A percentile compares a stretch with the other conserved stretches of the same genome.
These are phyloP conservation scores for Ceratobasidium sp. DNA, from an alignment of 1,284 basidiomycete species.

Conservation along the genomic window DNA sequence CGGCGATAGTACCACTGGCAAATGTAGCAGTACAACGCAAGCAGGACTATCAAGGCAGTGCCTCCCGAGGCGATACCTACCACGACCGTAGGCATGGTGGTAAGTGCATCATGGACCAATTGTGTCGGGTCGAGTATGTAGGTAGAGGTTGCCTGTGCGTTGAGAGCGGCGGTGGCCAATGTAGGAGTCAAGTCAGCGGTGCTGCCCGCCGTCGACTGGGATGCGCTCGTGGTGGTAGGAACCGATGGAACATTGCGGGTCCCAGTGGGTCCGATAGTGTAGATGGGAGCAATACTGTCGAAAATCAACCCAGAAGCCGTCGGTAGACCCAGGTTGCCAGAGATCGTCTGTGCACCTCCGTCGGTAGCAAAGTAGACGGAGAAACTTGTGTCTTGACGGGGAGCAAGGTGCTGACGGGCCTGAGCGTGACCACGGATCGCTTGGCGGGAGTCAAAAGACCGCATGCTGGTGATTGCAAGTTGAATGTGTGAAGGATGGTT, in stretches of 20 bases:
- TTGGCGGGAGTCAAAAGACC: background rate
- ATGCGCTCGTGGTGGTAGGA: background rate
- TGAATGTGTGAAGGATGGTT: background rate
- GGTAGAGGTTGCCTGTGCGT: background rate
- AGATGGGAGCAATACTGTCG: slow-evolving; percentile 10
- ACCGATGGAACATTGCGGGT: background rate
- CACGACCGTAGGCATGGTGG: slow-evolving; percentile 11
- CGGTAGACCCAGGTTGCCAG: background rate
- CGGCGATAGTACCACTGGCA: slow-evolving; percentile 37
- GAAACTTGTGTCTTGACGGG: background rate
- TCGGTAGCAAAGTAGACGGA: slow-evolving; percentile 1
- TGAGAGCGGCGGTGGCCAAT: background rate
- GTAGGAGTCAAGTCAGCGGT: background rate
- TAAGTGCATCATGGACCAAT: slow-evolving; percentile 24
- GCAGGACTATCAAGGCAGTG: slow-evolving; percentile 4
- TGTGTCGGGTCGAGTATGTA: slow-evolving; percentile 15
- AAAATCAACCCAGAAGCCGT: slow-evolving; percentile 22
- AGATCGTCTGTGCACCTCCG: background rate
- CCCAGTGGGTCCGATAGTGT: background rate
- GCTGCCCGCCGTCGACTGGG: background rate
- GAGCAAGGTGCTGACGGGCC: slow-evolving; percentile 1
- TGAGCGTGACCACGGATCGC: slow-evolving; percentile 10
- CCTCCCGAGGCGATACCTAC: slow-evolving; percentile 19
- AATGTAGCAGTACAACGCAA: slow-evolving; percentile 33
- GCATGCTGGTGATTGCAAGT: slow-evolving; percentile 6